phyloP scores from a whole-genome alignment of 129 eudicot genomes.

The Kitagawia praeruptora region DNA sequence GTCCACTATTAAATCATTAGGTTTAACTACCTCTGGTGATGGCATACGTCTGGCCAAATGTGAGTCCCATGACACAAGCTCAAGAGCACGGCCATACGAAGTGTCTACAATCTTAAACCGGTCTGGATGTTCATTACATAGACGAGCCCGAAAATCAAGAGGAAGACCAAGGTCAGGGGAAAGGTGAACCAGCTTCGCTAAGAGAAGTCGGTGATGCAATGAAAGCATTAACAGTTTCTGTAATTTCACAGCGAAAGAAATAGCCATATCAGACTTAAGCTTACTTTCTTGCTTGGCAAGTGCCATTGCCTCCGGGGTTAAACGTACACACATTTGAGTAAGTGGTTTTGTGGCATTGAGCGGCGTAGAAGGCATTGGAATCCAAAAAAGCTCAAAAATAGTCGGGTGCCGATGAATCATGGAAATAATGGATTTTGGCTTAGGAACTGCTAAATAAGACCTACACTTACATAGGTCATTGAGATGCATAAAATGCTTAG shows the following conservation, averaged over 20 bases:
- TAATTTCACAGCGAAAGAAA: conserved; percentile 48
- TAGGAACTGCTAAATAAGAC: conserved; percentile 52
- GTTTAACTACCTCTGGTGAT: conserved; percentile 23
- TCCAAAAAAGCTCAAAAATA: conserved; percentile 66
- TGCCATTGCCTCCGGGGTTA: conserved; percentile 75
- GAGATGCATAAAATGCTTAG: conserved; percentile 73
- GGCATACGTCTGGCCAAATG: conserved; percentile 50
- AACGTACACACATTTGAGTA: conserved; percentile 78
- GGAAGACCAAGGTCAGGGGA: conserved; percentile 95
- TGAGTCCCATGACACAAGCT: conserved; percentile 71
- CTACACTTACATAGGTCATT: conserved; percentile 64
- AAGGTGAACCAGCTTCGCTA: conserved; percentile 76
- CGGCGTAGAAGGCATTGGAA: conserved; percentile 67
- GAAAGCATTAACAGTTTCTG: conserved; percentile 90
- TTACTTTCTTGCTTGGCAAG: conserved; percentile 52
- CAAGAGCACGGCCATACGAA: conserved; percentile 92
- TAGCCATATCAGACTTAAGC: conserved; percentile 42
- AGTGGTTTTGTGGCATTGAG: conserved; percentile 59
- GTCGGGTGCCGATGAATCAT: conserved; percentile 93
- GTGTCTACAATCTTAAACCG: conserved; percentile 69
- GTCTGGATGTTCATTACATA: conserved; percentile 74
- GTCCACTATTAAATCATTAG: conserved; percentile 64
- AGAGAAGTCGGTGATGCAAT: conserved; percentile 54
- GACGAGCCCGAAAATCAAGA: conserved; percentile 58
- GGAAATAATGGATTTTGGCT: conserved; percentile 58